A percentile compares a stretch with the other conserved stretches of the same genome.
phyloP scores from a whole-genome alignment of 2,329 filamentous ascomycete species.

The Colletotrichum sp. region DNA sequence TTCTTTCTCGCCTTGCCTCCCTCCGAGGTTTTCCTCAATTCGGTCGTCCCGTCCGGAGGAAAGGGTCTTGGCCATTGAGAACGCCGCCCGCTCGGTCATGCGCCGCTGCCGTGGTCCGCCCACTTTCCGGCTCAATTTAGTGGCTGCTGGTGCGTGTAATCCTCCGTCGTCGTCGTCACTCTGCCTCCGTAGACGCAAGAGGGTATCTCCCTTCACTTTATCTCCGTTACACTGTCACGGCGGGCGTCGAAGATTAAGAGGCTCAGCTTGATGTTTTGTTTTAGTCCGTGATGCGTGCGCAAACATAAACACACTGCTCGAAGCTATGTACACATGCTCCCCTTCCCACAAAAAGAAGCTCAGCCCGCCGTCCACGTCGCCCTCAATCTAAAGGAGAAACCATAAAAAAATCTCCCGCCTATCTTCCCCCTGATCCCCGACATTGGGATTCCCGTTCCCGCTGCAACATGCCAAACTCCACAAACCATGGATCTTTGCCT shows the following conservation, averaged over 20 bases:
- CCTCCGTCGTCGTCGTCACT: background rate
- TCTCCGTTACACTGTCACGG: background rate
- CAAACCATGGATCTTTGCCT: background rate
- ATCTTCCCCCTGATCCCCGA: background rate
- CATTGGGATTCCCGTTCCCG: background rate
- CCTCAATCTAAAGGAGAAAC: background rate
- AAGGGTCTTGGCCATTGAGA: background rate
- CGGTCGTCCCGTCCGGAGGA: background rate
- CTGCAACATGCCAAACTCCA: background rate
- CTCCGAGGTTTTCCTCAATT: background rate
- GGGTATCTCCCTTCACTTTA: background rate
- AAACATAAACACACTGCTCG: background rate
- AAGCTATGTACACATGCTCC: background rate
- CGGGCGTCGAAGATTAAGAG: background rate
- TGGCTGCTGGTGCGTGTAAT: background rate
- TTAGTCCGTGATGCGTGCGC: background rate
- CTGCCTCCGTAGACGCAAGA: background rate
- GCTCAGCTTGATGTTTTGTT: background rate
- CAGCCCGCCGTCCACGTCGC: slow-evolving; percentile 6
- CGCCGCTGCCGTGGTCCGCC: slow-evolving; percentile 1
- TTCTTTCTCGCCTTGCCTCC: background rate
- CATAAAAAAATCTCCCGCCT: background rate
- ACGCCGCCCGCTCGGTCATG: slow-evolving; percentile 2
- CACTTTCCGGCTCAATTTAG: slow-evolving; percentile 5
- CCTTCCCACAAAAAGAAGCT: background rate